Evolutionary conservation across 2,329 filamentous ascomycete species (phyloP), one percentile per base, ranked within the genome.

Genomic region (Dothistroma pini): DNA sequence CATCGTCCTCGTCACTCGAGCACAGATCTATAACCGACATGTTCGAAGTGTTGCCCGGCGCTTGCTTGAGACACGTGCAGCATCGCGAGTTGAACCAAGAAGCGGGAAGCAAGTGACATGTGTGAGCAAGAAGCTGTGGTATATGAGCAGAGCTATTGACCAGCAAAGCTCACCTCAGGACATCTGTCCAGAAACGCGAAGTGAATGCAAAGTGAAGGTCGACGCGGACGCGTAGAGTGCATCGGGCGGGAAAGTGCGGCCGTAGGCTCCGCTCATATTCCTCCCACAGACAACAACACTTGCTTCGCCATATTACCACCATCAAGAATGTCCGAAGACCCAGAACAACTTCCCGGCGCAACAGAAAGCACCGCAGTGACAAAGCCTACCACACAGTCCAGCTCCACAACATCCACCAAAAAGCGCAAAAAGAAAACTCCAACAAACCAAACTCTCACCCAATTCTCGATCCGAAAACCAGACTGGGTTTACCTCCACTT

Each of bases 401-500:
- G n/a, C 4, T 19, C 54, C 32, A 53, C 29, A 11, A 19, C 51
- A 21, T 12, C 9, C 3, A 53, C n/a, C 12, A 66, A 61, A 14
- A 67, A 66, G 22, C 66, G 61, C 47, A 65, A 68, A 56, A 64
- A 31, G 51, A 53, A 53, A 35, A 58, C 44, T 47, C 54, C 44
- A 59, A 31, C 31, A 67, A 66, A 62, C 41, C 67, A 64, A 38
- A 65, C 58, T 10, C 66, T 75, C 14, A 69, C 71, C 63, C 69
- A 74, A 56, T 64, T 74, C 60, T 79, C 78, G 10, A 73, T 79
- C 62, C 72, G 74, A 60, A 69, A 71, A 4, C 75, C 74, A 5
- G 54, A 57, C 11, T 78, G 75, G 75, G 64, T 72, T n/a, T 79
- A 80, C 68, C 69, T 80, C 54, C 75, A 76, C 66, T 74, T 80